Evolutionary conservation across 2,329 filamentous ascomycete genomes (phyloP).

Genomic region (Aspergillus sp.): DNA sequence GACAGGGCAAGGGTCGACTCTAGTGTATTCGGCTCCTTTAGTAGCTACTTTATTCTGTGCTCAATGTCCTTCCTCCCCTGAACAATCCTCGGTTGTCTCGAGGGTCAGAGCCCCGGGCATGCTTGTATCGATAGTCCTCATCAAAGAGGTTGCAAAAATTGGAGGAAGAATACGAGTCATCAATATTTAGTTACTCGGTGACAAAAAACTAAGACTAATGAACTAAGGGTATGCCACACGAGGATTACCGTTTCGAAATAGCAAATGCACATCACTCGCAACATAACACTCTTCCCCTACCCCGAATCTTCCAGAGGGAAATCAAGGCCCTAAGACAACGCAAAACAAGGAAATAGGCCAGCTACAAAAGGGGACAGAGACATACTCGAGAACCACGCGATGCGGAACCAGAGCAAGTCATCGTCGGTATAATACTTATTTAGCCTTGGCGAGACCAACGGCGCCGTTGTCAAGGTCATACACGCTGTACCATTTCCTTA

Average conservation of each 20-base stretch:
- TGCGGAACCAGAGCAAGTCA: background rate
- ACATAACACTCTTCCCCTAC: background rate
- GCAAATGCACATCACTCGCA: background rate
- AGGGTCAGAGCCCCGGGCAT: no score
- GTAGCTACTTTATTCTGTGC: no score
- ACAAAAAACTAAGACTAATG: background rate
- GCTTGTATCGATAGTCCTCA: no score
- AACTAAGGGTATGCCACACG: background rate
- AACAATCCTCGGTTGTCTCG: no score
- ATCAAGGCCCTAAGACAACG: background rate
- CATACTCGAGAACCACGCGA: background rate
- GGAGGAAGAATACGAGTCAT: background rate
- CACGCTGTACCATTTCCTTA: slow-evolving; percentile 72
- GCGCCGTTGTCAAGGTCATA: slow-evolving; percentile 90
- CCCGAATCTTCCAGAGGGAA: background rate
- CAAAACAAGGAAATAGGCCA: slow-evolving; percentile 1
- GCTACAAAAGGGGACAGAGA: background rate
- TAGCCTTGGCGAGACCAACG: slow-evolving; percentile 85
- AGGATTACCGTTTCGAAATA: background rate
- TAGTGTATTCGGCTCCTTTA: no score
- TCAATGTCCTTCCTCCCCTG: no score
- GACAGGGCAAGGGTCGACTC: no score
- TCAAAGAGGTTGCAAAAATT: background rate
- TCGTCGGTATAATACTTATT: slow-evolving; percentile 37
- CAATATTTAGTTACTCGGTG: background rate